A percentile compares a stretch with the other conserved stretches of the same genome.
Evolutionary conservation across 768 basidiomycete species (phyloP).

Genomic region (Nidula microcarpa): DNA sequence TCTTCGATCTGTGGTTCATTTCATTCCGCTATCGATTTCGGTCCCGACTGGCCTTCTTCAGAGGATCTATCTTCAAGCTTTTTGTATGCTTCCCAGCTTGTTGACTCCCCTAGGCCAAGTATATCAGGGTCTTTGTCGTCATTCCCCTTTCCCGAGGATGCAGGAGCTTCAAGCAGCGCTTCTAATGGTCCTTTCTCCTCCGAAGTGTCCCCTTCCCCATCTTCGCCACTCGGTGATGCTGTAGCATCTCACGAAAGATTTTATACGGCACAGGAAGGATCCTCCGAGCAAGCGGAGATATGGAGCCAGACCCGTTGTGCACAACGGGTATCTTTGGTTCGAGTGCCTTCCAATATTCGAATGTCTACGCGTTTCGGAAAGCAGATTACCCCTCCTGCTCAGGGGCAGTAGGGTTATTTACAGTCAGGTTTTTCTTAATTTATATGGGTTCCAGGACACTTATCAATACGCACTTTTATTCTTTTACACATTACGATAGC

Average conservation of each 20-base stretch:
- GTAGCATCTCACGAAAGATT: slow-evolving; percentile 37
- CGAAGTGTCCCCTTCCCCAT: too few species aligned
- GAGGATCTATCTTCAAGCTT: slow-evolving; percentile 33
- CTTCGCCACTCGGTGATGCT: neutral
- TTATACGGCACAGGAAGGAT: slow-evolving; percentile 40
- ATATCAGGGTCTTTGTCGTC: slow-evolving; percentile 28
- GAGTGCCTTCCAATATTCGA: slow-evolving; percentile 53
- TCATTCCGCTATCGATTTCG: slow-evolving; percentile 63
- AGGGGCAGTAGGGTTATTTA: too few species aligned
- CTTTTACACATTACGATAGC: too few species aligned
- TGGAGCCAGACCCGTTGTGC: slow-evolving; percentile 86
- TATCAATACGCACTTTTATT: too few species aligned
- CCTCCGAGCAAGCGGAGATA: slow-evolving; percentile 76
- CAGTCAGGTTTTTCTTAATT: too few species aligned
- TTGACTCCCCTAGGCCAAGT: slow-evolving; percentile 31
- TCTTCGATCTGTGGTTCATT: slow-evolving; percentile 57
- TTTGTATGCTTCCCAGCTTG: slow-evolving; percentile 22
- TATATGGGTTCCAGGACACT: too few species aligned
- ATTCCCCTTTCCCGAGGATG: slow-evolving; percentile 16
- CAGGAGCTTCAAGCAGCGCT: slow-evolving; percentile 7
- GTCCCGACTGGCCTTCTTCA: slow-evolving; percentile 42
- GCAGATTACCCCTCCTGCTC: too few species aligned
- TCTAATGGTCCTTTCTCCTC: slow-evolving; percentile 4
- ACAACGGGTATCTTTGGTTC: slow-evolving; percentile 80
- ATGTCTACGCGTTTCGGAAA: too few species aligned